phyloP scores from a whole-genome alignment of 2,329 filamentous ascomycete genomes.

The Aspergillaceae sp. region DNA sequence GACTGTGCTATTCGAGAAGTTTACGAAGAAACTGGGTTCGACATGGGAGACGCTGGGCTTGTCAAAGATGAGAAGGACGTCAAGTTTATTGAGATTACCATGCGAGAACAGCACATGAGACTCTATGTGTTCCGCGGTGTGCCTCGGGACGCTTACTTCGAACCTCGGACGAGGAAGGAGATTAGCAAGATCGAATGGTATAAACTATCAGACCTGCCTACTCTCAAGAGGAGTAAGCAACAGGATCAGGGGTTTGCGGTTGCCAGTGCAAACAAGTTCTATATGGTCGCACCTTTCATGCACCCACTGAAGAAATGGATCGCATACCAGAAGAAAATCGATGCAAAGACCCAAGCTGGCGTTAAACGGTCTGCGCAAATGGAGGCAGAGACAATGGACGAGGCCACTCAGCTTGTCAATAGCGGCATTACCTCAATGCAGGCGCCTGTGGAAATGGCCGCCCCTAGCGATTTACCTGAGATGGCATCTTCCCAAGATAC shows the following conservation, averaged over 20 bases:
- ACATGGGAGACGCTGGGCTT: constrained; percentile 66
- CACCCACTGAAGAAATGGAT: constrained; percentile 85
- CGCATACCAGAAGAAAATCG: constrained; percentile 68
- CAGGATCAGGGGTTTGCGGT: constrained; percentile 49
- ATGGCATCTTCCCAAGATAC: constrained; percentile 35
- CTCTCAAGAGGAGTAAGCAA: constrained; percentile 65
- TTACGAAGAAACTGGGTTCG: constrained; percentile 90
- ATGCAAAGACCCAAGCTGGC: constrained; percentile 42
- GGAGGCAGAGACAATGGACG: constrained; percentile 53
- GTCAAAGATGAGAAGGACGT: constrained; percentile 62
- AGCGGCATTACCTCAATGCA: constrained; percentile 11
- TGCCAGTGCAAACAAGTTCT: constrained; percentile 76
- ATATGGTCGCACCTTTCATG: constrained; percentile 94
- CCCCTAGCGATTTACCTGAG: constrained; percentile 34
- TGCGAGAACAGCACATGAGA: constrained; percentile 86
- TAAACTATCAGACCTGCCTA: constrained; percentile 77
- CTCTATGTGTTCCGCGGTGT: constrained; percentile 88
- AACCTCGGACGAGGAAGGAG: constrained; percentile 87
- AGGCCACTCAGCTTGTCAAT: constrained; percentile 26
- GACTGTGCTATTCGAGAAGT: constrained; percentile 92
- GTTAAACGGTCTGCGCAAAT: constrained; percentile 37
- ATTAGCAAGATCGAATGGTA: constrained; percentile 98
- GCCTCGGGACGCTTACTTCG: constrained; percentile 77
- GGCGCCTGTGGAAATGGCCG: constrained; percentile 14
- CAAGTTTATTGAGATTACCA: constrained; percentile 79